Conservation (phyloP, 305 asterid species). For the Fraxinus sp. region DNA sequence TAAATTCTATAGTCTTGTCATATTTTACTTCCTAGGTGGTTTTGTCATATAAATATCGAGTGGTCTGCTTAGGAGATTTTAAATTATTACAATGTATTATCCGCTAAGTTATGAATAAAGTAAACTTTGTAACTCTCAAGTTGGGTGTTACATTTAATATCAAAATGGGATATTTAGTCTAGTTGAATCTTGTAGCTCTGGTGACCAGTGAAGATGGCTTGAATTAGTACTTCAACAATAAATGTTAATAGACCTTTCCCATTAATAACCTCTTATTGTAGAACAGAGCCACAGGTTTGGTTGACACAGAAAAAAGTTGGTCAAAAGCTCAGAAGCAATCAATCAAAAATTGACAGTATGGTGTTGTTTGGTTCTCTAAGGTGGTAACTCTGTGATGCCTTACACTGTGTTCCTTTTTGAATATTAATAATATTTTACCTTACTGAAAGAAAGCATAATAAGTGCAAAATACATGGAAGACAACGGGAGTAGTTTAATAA, state of each 20-base stretch:
- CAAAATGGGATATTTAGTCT: background rate
- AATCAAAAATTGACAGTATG: background rate
- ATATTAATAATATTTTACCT: background rate
- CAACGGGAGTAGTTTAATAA: constrained; percentile 24
- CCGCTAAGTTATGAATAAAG: background rate
- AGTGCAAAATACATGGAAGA: background rate
- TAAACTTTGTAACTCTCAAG: background rate
- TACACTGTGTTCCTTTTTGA: background rate
- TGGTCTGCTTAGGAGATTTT: background rate
- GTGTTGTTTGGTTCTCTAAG: background rate
- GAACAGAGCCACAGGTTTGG: background rate
- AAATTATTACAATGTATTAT: background rate
- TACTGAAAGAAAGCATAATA: background rate
- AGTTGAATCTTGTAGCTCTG: background rate
- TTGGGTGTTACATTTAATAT: background rate
- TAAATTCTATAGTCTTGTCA: background rate
- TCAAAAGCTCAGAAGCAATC: background rate
- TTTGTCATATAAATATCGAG: background rate
- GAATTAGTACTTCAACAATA: background rate
- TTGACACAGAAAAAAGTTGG: background rate
- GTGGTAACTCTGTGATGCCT: background rate
- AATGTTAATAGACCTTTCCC: background rate
- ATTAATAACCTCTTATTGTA: background rate
- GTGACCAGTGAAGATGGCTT: background rate
- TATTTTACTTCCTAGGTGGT: background rate